phyloP scores from a whole-genome alignment of 305 asterid genomes.

The Rubia tinctorum region DNA sequence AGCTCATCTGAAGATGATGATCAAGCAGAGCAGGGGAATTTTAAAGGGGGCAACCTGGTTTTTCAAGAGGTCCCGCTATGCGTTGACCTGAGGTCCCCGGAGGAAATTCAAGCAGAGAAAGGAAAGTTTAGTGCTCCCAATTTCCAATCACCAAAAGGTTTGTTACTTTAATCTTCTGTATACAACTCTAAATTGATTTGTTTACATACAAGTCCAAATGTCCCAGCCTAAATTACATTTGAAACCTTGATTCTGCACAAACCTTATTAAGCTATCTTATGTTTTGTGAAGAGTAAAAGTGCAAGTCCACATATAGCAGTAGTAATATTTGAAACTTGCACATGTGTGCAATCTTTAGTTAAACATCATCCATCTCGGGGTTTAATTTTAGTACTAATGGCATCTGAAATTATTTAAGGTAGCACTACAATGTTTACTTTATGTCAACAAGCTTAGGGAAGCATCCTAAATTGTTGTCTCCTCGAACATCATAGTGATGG shows the following conservation, averaged over 20 bases:
- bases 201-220: neutral
- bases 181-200: neutral
- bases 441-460: no score
- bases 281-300: neutral
- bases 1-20: slow-evolving; percentile 24
- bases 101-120: slow-evolving; percentile 12
- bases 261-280: neutral
- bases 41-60: neutral
- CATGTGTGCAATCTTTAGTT: no score
- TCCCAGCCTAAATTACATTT: neutral
- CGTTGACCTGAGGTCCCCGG: neutral
- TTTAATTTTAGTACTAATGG: no score
- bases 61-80: neutral
- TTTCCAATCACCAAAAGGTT: slow-evolving; percentile 31
- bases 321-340: neutral
- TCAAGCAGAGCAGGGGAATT: slow-evolving; percentile 6
- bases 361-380: no score
- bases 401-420: no score
- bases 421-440: no score
- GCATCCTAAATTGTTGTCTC: neutral
- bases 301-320: slow-evolving; percentile 2
- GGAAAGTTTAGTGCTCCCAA: slow-evolving; percentile 15
- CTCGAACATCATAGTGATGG: neutral
- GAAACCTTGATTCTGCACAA: neutral
- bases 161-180: neutral